Base-by-base conservation (phyloP, 169 alveolate genomes). In the Plasmodium yoelii region DNA sequence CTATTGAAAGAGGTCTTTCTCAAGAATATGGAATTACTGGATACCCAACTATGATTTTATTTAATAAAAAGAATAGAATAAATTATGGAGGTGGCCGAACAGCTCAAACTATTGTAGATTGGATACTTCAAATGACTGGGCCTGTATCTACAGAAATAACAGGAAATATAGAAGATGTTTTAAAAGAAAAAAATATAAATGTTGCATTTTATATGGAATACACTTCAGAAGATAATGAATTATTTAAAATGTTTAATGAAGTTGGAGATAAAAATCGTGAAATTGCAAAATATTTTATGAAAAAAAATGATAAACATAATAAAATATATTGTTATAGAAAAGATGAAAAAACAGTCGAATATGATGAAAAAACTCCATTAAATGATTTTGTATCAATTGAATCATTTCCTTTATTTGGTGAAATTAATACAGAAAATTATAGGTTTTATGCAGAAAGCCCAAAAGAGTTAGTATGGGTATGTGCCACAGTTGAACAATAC, bases 1-100 rank as follows among this genome's bases (percentile, higher is more conserved):
- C 97, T 53, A 95, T 70, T 19, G 92, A 95, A 72, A 92, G 67
- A 13, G 92, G 92, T 60, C 90, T 94, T 53, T 94, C 97, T 4
- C 93, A 92, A 56, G 96, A 94, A 92, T 97, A 88, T 94, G 96
- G 92, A 28, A 92, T 98, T 47, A 91, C 92, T 65, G 99, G 98
- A 34, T 98, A 92, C 93, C 99, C 99, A 57, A 98, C 98, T 28
- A 87, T 97, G 51, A 93, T 94, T 86, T 95, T 95, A 97, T 97
- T 97, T 94, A 95, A 93, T 56, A 93, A 94, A 61, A 93, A 94
- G 9, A 61, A 53, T n/a, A 75, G 88, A 42, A 22, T 91, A 55
- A 91, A 87, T 59, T 94, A 92, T 88, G 74, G 92, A 39, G 96
- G 96, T 26, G 74, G 93, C 18, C 88, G 96, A 88, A 90, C 91